Base-by-base conservation (phyloP, 2,329 filamentous ascomycete genomes). In the Fusarium odoratissimum region DNA sequence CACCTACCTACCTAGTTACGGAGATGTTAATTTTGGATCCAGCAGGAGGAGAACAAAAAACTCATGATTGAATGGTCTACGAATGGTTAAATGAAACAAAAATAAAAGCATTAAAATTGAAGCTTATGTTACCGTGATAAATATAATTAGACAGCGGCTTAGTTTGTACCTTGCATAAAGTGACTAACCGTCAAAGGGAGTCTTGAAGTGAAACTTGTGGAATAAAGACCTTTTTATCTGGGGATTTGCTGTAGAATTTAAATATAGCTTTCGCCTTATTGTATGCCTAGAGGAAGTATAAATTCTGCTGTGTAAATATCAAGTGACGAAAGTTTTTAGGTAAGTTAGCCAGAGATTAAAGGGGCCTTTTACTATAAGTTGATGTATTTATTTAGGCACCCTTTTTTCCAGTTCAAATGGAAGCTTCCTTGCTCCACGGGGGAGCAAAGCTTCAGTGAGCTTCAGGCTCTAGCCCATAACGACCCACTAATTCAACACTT, bases 401-500 rank as follows among this genome's bases (percentile, higher is more conserved):
- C 46, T 51, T 25, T 31, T 25, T 35, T 21, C n/a, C 10, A 35
- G 48, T 31, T 28, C n/a, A 31, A n/a, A n/a, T 31, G 28, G 28
- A 45, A 31, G 45, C 45, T 31, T n/a, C 30, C 45, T n/a, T 31
- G 45, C 17, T 37, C 21, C 16, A 8, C 6, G n/a, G n/a, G 21
- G 25, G 19, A 49, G 48, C 48, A 28, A 23, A 61, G 69, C 48
- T 65, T 25, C 28, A 66, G 60, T 48, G n/a, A 55, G 33, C 33
- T 57, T 57, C n/a, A 30, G 64, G 28, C 40, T 72, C 40, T 64
- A 70, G 59, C 41, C 52, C 28, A 55, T n/a, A 14, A 13, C 35
- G 67, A 54, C 60, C 70, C 67, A 70, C 66, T 70, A 31, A 41
- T 38, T 9, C 9, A 35, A 51, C 41, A 14, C 51, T 41, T 33